Evolutionary conservation across 768 basidiomycete species (phyloP).

Genomic region (Mycena indigotica): DNA sequence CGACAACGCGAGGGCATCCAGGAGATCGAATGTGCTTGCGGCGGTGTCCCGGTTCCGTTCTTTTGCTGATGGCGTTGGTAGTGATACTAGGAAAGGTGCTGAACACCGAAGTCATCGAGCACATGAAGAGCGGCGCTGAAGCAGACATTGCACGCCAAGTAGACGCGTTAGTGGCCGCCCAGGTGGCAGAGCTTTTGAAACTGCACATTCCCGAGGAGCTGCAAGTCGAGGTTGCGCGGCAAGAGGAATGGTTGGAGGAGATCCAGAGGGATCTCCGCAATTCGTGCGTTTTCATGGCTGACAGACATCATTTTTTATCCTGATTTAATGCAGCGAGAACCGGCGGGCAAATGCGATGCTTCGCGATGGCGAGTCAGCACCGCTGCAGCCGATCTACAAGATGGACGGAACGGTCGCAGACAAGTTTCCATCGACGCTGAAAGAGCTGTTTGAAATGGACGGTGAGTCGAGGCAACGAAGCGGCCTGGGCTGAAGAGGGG

Average conservation of each 20-base stretch:
- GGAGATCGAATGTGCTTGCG: conserved; percentile 59
- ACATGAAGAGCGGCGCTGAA: conserved; percentile 53
- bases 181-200: conserved; percentile 51
- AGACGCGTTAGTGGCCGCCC: conserved; percentile 50
- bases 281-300: conserved; percentile 53
- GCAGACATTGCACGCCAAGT: conserved; percentile 50
- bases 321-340: conserved; percentile 47
- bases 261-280: conserved; percentile 54
- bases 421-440: conserved; percentile 54
- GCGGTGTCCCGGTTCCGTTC: conserved; percentile 16
- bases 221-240: conserved; percentile 49
- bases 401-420: conserved; percentile 48
- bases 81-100: conserved; percentile 51
- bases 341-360: conserved; percentile 55
- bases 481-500: neutral
- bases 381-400: conserved; percentile 51
- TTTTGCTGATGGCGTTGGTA: conserved; percentile 23
- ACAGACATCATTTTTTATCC: neutral
- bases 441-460: conserved; percentile 53
- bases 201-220: conserved; percentile 48
- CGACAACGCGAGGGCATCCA: conserved; percentile 45
- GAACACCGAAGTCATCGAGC: conserved; percentile 44
- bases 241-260: conserved; percentile 48
- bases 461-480: conserved; percentile 44
- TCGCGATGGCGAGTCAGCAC: conserved; percentile 41